Conservation (phyloP, 139 green algal species). For the Coelastrella sp. region DNA sequence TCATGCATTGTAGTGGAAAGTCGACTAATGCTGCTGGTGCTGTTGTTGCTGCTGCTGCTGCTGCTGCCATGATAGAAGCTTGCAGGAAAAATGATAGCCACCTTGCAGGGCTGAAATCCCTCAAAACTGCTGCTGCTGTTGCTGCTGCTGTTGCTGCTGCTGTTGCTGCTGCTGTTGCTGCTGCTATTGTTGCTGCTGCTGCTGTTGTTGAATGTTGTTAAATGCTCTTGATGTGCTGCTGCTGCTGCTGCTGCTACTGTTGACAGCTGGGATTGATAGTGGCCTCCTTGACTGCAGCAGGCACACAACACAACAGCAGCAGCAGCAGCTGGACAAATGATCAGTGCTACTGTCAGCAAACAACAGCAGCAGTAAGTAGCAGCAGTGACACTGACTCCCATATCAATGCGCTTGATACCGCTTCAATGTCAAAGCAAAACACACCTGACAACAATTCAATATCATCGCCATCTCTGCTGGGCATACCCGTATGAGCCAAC, state of each 20-base stretch:
- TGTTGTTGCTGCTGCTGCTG: not conserved
- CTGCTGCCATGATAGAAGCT: not conserved
- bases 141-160: not conserved
- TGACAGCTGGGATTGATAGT: not conserved
- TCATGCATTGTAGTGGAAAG: not conserved
- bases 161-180: conserved; percentile 2
- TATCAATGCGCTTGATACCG: no score
- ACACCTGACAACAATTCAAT: no score
- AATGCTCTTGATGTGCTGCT: not conserved
- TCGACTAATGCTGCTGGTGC: not conserved
- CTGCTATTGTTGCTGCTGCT: not conserved
- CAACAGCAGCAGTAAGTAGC: no score
- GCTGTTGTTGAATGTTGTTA: not conserved
- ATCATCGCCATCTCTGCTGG: no score
- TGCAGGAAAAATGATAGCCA: not conserved
- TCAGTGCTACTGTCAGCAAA: no score
- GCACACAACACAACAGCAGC: not conserved
- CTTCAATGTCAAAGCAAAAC: no score
- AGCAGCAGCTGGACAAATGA: not conserved
- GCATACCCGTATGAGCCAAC: no score
- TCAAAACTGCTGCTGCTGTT: not conserved
- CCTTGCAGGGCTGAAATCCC: not conserved
- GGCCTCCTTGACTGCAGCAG: not conserved
- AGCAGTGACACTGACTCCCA: no score
- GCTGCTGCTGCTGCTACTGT: not conserved